Evolutionary conservation across 1,139 yeast species (phyloP).

Genomic region (Schwanniomyces etchellsii): DNA sequence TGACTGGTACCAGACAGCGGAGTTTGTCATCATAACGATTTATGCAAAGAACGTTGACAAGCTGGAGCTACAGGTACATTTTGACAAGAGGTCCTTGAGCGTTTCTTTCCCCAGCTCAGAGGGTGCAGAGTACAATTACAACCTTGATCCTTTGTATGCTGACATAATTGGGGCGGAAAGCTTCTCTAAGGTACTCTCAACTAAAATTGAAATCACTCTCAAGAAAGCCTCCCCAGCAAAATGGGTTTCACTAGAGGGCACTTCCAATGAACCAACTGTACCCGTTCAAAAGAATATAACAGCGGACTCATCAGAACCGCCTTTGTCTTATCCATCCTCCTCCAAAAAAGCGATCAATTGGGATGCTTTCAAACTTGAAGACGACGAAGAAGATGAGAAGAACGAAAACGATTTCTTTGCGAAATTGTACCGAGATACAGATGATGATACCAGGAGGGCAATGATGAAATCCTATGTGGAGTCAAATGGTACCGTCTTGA

Average conservation of each 20-base stretch:
- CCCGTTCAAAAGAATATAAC: constrained; percentile 4
- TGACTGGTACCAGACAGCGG: constrained; percentile 75
- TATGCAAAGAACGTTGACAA: constrained; percentile 61
- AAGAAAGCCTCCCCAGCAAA: constrained; percentile 27
- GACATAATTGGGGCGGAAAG: constrained; percentile 45
- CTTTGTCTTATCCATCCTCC: constrained; percentile 53
- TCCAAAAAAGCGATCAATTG: constrained; percentile 62
- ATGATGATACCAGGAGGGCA: constrained; percentile 84
- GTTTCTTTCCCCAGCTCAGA: constrained; percentile 43
- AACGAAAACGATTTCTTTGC: constrained; percentile 70
- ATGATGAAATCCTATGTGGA: constrained; percentile 97
- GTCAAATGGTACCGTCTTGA: constrained; percentile 88
- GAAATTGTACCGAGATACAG: constrained; percentile 70
- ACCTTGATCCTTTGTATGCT: constrained; percentile 45
- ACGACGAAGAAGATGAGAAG: constrained; percentile 42
- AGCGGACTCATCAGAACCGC: constrained; percentile 6
- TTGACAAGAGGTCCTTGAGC: constrained; percentile 25
- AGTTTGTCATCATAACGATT: constrained; percentile 58
- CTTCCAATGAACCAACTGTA: constrained; percentile 8
- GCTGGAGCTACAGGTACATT: constrained; percentile 31
- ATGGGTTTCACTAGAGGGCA: constrained; percentile 41
- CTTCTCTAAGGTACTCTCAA: constrained; percentile 50
- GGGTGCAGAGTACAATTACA: constrained; percentile 44
- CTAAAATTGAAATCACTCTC: constrained; percentile 68
- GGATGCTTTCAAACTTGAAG: constrained; percentile 57